Evolutionary conservation across 2,329 filamentous ascomycete genomes (phyloP), one percentile per base, ranked within the genome.

Genomic region (Penicillium sp.): DNA sequence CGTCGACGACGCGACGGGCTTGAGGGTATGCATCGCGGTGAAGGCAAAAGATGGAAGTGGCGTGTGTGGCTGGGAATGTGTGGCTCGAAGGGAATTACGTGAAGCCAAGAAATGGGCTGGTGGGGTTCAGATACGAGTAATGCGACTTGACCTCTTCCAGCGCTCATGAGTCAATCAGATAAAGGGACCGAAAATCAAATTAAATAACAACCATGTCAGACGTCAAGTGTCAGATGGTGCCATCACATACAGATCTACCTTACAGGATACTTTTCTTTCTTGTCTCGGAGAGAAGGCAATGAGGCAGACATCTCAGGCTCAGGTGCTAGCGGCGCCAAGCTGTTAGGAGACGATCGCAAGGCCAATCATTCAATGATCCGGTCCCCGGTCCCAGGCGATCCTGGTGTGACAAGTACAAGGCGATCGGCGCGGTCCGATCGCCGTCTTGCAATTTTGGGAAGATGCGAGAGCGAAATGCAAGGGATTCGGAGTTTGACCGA

Each of bases 1-100:
- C n/a, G 71, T 71, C 9, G 74, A 75, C 10, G 69, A 68, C 27
- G 67, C 67, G 1, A 58, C 67, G 27, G 67, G 52, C 55, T 64
- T 65, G 56, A 75, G 69, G 18, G 61, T 70, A 56, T 72, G 69
- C 71, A 74, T 74, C 54, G 36, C 36, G 10, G 34, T 36, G 24
- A 27, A 5, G 24, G 8, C 5, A 27, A 27, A 27, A 27, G 24
- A 27, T n/a, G 34, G 4, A 11, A 34, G 31, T 34, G 34, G 14
- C 14, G 34, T 4, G 18, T 32, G 47, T 44, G 22, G 24, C 27
- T 50, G 32, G 34, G 34, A n/a, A 36, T 27, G 8, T 36, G 34
- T 36, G 34, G 34, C 34, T 36, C 13, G 34, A 36, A n/a, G 6
- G 11, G n/a, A n/a, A n/a, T 13, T n/a, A 36, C 11, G 6, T 7